Evolutionary conservation across 2,329 filamentous ascomycete species (phyloP).

Genomic region (Hypoxylon sp.): DNA sequence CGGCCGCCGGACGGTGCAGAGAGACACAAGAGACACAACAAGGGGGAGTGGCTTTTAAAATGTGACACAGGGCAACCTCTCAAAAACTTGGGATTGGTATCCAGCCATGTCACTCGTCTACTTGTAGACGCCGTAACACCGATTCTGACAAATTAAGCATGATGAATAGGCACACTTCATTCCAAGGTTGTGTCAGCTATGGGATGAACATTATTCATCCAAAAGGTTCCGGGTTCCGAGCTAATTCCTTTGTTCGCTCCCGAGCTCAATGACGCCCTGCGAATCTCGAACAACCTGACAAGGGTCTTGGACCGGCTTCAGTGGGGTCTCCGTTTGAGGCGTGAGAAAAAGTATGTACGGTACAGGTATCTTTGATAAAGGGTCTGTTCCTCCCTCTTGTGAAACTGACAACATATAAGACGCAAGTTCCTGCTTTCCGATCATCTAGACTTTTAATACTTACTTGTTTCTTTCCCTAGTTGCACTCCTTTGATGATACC

Average conservation of each 20-base stretch:
- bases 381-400: constrained; percentile 38
- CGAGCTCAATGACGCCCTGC: constrained; percentile 2
- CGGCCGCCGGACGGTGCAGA: constrained; percentile 36
- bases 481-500: constrained; percentile 1
- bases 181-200: constrained; percentile 21
- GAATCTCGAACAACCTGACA: constrained; percentile 16
- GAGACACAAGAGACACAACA: constrained; percentile 15
- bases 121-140: constrained; percentile 16
- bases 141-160: constrained; percentile 41
- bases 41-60: constrained; percentile 6
- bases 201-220: constrained; percentile 37
- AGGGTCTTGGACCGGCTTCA: constrained; percentile 21
- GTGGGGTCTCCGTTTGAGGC: constrained; percentile 46
- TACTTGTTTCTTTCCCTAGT: constrained; percentile 1
- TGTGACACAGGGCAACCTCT: constrained; percentile 27
- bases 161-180: not conserved
- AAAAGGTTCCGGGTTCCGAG: constrained; percentile 12
- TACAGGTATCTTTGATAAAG: constrained; percentile 29
- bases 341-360: constrained; percentile 19
- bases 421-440: constrained; percentile 15
- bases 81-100: constrained; percentile 14
- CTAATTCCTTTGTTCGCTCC: constrained; percentile 12
- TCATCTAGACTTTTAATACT: not conserved
- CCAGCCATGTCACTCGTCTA: constrained; percentile 9
- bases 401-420: constrained; percentile 35